These are phyloP conservation scores for Pythium periplocum DNA, from an alignment of 352 stramenopile genomes.

Conservation along the genomic window DNA sequence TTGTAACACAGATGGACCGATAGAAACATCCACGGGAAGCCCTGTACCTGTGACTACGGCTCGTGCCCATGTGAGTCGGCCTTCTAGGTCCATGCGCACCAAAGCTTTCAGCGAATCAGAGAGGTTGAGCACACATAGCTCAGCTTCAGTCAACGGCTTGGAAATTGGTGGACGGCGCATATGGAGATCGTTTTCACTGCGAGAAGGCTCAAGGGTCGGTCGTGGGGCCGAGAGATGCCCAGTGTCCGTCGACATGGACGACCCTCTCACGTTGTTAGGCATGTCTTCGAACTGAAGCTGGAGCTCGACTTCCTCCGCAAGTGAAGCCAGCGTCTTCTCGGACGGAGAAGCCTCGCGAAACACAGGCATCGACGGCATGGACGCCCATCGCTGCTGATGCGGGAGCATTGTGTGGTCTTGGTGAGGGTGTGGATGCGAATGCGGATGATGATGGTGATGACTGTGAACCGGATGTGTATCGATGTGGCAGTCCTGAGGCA, in stretches of 20 bases:
- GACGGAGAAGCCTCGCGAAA: no score
- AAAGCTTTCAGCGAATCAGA: constrained; percentile 38
- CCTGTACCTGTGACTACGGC: constrained; percentile 44
- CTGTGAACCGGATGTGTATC: constrained; percentile 11
- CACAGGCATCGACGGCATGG: constrained; percentile 17
- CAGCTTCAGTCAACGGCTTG: constrained; percentile 22
- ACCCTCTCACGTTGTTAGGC: no score
- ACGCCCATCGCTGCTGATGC: constrained; percentile 20
- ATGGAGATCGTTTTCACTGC: constrained; percentile 36
- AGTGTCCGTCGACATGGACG: no score
- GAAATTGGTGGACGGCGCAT: constrained; percentile 3
- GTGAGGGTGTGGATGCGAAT: constrained; percentile 17
- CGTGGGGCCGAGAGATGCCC: not conserved
- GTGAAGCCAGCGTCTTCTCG: no score
- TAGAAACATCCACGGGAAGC: constrained; percentile 12
- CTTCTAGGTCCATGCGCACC: constrained; percentile 35
- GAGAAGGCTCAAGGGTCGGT: constrained; percentile 17
- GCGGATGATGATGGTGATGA: constrained; percentile 22
- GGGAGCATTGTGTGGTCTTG: constrained; percentile 7
- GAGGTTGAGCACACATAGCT: constrained; percentile 50
- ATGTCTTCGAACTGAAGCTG: no score
- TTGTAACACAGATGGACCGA: constrained; percentile 26
- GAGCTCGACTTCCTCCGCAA: no score
- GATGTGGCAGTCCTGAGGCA: constrained; percentile 12
- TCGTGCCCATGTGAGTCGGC: constrained; percentile 60